A percentile compares a stretch with the other conserved stretches of the same genome.
Conservation (phyloP, 352 stramenopile species). For the Vaucheria bursata region DNA sequence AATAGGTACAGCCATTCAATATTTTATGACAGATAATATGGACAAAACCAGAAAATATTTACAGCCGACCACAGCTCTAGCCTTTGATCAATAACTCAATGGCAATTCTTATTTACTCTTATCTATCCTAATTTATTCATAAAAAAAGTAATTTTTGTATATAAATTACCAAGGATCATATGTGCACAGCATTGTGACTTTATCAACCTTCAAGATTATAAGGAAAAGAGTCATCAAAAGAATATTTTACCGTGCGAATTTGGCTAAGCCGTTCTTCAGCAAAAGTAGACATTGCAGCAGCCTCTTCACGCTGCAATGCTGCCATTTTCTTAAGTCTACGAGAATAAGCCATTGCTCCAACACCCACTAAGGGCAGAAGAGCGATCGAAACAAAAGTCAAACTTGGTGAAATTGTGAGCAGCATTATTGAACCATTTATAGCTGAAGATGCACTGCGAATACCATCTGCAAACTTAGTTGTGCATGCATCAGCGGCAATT, state of each 20-base stretch:
- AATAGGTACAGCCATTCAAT: too few species aligned
- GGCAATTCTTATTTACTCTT: too few species aligned
- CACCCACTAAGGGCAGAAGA: constrained; percentile 35
- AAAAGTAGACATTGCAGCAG: constrained; percentile 60
- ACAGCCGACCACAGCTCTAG: too few species aligned
- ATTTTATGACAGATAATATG: too few species aligned
- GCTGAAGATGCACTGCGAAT: constrained; percentile 75
- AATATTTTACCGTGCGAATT: constrained; percentile 68
- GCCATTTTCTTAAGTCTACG: constrained; percentile 60
- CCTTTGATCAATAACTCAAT: too few species aligned
- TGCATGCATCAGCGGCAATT: constrained; percentile 71
- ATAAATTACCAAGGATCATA: too few species aligned
- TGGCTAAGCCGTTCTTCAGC: constrained; percentile 74
- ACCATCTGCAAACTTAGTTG: constrained; percentile 70
- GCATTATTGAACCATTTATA: constrained; percentile 70
- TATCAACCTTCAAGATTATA: too few species aligned
- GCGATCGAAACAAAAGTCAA: constrained; percentile 73
- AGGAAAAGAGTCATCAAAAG: not conserved
- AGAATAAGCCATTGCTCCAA: constrained; percentile 42
- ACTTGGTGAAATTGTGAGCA: constrained; percentile 73
- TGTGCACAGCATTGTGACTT: too few species aligned
- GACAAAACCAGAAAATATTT: too few species aligned
- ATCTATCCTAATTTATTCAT: too few species aligned
- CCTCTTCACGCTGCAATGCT: constrained; percentile 63
- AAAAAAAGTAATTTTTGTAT: too few species aligned